Percentiles rank a stretch among this genome's conserved stretches.
Conservation (phyloP, 352 stramenopile species). For the Phytophthora citricola region DNA sequence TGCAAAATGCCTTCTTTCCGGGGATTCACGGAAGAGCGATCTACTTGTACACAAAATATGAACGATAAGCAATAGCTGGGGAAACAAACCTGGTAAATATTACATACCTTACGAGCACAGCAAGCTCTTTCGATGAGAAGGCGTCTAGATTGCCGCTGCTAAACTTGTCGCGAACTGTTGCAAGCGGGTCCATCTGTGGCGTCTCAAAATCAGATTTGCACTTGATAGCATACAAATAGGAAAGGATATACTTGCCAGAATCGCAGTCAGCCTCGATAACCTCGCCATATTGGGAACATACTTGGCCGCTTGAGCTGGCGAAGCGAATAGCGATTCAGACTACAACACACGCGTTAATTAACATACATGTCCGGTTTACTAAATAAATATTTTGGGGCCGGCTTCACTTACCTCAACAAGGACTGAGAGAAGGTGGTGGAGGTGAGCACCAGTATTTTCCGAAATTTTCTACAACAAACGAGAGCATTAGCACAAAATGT, state of each 20-base stretch:
- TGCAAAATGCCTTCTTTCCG: constrained; percentile 58
- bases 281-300: constrained; percentile 56
- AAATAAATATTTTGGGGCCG: background rate
- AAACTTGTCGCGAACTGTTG: constrained; percentile 69
- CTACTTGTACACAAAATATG: constrained; percentile 28
- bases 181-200: constrained; percentile 60
- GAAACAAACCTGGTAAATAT: background rate
- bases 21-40: constrained; percentile 69
- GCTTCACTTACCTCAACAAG: constrained; percentile 54
- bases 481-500: constrained; percentile 5
- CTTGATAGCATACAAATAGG: constrained; percentile 2
- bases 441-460: constrained; percentile 42
- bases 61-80: background rate
- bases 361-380: background rate
- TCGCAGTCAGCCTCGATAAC: constrained; percentile 50
- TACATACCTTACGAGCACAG: constrained; percentile 55
- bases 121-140: constrained; percentile 55
- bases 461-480: constrained; percentile 52
- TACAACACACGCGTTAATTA: constrained; percentile 14
- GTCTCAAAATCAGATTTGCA: too few species aligned
- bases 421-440: constrained; percentile 55
- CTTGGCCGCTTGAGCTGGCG: constrained; percentile 57
- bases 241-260: constrained; percentile 48
- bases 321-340: constrained; percentile 60
- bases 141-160: constrained; percentile 44